Conservation (phyloP, 768 basidiomycete genomes). For the Serendipita sp. region DNA sequence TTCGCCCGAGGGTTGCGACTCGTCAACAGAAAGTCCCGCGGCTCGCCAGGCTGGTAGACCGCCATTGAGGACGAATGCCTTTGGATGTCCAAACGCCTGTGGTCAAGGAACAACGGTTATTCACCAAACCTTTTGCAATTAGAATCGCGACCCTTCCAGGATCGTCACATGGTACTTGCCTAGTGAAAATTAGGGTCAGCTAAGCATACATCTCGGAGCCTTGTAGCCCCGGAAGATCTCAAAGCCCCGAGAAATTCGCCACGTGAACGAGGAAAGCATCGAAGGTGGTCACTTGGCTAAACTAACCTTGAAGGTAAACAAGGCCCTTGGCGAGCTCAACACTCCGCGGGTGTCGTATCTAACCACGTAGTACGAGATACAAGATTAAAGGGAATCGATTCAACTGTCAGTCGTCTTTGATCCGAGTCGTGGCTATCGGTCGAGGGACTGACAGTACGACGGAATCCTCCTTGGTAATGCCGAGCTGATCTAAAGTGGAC, state of each 20-base stretch:
- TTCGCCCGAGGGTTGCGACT: slow-evolving; percentile 13
- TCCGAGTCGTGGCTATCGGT: not conserved
- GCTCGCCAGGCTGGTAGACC: slow-evolving; percentile 71
- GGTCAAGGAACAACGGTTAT: too few species aligned
- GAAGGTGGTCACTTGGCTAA: too few species aligned
- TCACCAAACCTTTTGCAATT: not conserved
- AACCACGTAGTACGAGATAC: not conserved
- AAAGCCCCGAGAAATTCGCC: not conserved
- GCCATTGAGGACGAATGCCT: slow-evolving; percentile 82
- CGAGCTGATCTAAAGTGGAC: slow-evolving; percentile 41
- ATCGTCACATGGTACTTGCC: not conserved
- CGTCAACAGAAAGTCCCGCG: slow-evolving; percentile 42
- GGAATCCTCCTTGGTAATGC: slow-evolving; percentile 56
- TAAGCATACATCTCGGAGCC: too few species aligned
- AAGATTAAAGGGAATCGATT: not conserved
- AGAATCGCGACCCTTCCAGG: not conserved
- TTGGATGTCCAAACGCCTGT: slow-evolving; percentile 63
- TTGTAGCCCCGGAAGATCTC: too few species aligned
- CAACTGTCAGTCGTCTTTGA: slow-evolving; percentile 4
- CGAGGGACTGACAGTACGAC: slow-evolving; percentile 61
- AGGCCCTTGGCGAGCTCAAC: slow-evolving; percentile 81
- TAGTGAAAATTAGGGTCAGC: too few species aligned
- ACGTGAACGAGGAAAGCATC: too few species aligned
- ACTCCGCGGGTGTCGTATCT: slow-evolving; percentile 85
- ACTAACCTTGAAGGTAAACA: slow-evolving; percentile 71